A percentile compares a stretch with the other conserved stretches of the same genome.
phyloP scores from a whole-genome alignment of 495 filamentous ascomycete species.

The Jackrogersella multiformis region DNA sequence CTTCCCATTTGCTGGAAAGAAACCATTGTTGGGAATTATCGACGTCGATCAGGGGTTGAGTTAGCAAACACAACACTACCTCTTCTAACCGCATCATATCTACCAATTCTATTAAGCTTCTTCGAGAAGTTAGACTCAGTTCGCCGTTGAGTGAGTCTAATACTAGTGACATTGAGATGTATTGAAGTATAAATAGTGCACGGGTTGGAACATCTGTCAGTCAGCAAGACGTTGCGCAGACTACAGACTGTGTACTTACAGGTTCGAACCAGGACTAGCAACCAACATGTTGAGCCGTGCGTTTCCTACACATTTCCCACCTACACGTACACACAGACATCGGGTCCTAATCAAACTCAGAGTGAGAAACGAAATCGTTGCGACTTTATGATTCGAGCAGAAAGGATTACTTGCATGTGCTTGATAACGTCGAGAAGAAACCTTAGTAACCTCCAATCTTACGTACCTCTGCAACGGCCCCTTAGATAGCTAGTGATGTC shows the following conservation, averaged over 20 bases:
- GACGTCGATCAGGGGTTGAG: conserved; percentile 9
- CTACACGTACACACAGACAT: conserved; percentile 6
- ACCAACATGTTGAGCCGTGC: background rate
- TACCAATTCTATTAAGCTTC: background rate
- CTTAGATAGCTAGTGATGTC: background rate
- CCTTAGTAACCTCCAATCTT: conserved; percentile 7
- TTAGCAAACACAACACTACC: background rate
- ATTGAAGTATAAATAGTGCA: conserved; percentile 25
- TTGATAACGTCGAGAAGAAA: conserved; percentile 2
- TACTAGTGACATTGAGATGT: conserved; percentile 16
- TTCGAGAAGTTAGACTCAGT: conserved; percentile 6
- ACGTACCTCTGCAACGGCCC: conserved; percentile 26
- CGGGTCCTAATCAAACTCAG: conserved; percentile 2
- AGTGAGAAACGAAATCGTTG: conserved; percentile 10
- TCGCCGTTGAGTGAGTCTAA: background rate
- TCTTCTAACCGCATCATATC: background rate
- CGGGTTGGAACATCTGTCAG: conserved; percentile 20
- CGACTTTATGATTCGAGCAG: conserved; percentile 14
- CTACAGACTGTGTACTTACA: background rate
- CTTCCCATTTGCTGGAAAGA: background rate
- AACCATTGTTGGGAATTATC: conserved; percentile 2
- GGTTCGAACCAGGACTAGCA: too few relatives aligned
- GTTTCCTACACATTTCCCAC: background rate
- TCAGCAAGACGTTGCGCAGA: conserved; percentile 12
- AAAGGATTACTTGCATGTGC: conserved; percentile 9